Conservation (phyloP, 2,329 filamentous ascomycete species). For the Lachnellula willkommii region DNA sequence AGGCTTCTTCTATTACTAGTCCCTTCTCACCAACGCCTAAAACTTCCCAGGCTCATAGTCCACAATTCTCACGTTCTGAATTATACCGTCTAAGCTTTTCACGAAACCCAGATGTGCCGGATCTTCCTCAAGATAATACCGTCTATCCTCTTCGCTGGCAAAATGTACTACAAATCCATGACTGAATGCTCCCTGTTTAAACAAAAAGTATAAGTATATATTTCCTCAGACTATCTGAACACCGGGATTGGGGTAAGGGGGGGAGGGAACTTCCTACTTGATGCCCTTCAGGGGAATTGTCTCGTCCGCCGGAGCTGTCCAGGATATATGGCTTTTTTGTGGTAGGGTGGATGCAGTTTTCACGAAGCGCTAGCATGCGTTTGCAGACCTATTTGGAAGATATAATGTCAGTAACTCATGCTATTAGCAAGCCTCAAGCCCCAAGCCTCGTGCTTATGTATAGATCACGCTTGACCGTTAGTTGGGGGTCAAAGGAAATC, state of each 20-base stretch:
- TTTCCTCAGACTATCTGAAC: background rate
- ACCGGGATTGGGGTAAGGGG: background rate
- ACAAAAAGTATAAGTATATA: constrained; percentile 1
- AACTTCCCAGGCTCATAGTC: constrained; percentile 54
- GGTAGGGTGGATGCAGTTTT: constrained; percentile 54
- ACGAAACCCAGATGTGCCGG: constrained; percentile 58
- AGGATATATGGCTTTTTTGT: constrained; percentile 57
- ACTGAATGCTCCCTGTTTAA: constrained; percentile 51
- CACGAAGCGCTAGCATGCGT: constrained; percentile 51
- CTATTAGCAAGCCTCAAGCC: background rate
- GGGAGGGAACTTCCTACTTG: constrained; percentile 41
- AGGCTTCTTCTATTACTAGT: background rate
- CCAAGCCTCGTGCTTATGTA: too few species aligned
- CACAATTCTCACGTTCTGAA: constrained; percentile 52
- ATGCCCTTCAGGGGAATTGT: constrained; percentile 56
- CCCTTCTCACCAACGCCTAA: constrained; percentile 19
- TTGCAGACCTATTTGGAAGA: constrained; percentile 42
- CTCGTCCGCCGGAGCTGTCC: constrained; percentile 51
- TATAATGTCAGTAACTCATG: background rate
- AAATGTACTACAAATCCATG: constrained; percentile 69
- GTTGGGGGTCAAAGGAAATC: background rate
- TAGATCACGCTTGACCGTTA: background rate
- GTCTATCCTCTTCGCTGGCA: constrained; percentile 54
- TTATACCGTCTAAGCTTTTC: constrained; percentile 41
- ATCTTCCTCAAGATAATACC: constrained; percentile 64